Evolutionary conservation across 805 yeast species (phyloP).

Genomic region (Danielozyma ontarioensis): DNA sequence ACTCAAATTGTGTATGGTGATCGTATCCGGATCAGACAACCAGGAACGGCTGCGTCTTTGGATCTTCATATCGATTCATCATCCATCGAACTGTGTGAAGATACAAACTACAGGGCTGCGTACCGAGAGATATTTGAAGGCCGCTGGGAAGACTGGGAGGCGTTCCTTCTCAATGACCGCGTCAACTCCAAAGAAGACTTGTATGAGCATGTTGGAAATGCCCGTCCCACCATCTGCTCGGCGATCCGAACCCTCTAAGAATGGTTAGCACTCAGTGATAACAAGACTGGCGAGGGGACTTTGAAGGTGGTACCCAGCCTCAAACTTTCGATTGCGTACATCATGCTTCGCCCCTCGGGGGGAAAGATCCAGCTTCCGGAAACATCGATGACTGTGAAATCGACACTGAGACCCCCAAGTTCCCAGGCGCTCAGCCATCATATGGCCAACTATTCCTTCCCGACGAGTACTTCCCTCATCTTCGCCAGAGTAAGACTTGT

Average conservation of each 20-base stretch:
- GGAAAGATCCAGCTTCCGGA: slow-evolving; percentile 7
- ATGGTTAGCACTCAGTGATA: slow-evolving; percentile 36
- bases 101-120: slow-evolving; percentile 27
- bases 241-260: slow-evolving; percentile 41
- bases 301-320: slow-evolving; percentile 32
- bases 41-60: slow-evolving; percentile 29
- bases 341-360: slow-evolving; percentile 35
- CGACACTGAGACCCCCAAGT: slow-evolving; percentile 24
- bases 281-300: slow-evolving; percentile 35
- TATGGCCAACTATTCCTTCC: slow-evolving; percentile 26
- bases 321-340: slow-evolving; percentile 32
- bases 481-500: slow-evolving; percentile 24
- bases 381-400: slow-evolving; percentile 19
- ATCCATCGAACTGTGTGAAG: slow-evolving; percentile 44
- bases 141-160: slow-evolving; percentile 40
- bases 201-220: slow-evolving; percentile 16
- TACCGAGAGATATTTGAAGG: slow-evolving; percentile 34
- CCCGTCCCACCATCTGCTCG: slow-evolving; percentile 15
- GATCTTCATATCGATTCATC: slow-evolving; percentile 41
- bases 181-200: slow-evolving; percentile 26
- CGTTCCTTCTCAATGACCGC: slow-evolving; percentile 30
- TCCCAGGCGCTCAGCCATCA: slow-evolving; percentile 37
- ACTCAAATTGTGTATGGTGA: slow-evolving; percentile 38
- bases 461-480: slow-evolving; percentile 28
- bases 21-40: slow-evolving; percentile 34